Evolutionary conservation across 2,329 filamentous ascomycete genomes (phyloP), one percentile per base, ranked within the genome.

Genomic region (Dothideomycetidae sp.): DNA sequence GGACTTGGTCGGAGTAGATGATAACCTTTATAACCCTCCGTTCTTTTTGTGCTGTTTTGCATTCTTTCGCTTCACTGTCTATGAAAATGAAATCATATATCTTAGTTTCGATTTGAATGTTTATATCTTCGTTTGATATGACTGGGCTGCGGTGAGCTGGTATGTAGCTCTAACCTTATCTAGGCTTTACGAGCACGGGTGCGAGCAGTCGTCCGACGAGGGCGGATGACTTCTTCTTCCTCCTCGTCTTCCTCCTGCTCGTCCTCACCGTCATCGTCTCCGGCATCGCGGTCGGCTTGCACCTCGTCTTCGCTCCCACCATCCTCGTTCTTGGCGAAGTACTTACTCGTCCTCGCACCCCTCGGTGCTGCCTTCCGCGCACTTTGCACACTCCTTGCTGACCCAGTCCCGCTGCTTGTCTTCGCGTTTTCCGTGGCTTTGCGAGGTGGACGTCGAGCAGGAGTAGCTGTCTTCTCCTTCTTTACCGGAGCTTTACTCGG

Each of bases 181-280:
- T n/a, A n/a, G n/a, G n/a, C n/a, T n/a, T n/a, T n/a, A n/a, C n/a
- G n/a, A n/a, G n/a, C n/a, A n/a, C n/a, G n/a, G 1, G 53, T 56
- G 32, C 53, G 43, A 33, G 51, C 47, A 29, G 53, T 55, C 13
- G 53, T 54, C 13, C 40, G 34, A 10, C 48, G 43, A 3, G 52
- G 52, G 44, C 47, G 44, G 2, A 54, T 42, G 10, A 52, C 44
- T 40, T 56, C 53, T 23, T 47, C 49, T 7, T 44, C 44, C 16
- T 43, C 40, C 7, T 46, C 44, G 7, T 42, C 44, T 4, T 42
- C 37, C 5, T 42, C 41, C 9, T 43, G 40, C 15, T 33, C 44
- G 13, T 44, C 44, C 15, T 42, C 42, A 15, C 47, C 41, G 10
- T 44, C 45, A 15, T 45, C 40, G 4, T 37, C 39, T 43, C 41